Percentiles rank a stretch among this genome's conserved stretches.
These are phyloP conservation scores for Ogataea degrootiae DNA, from an alignment of 805 yeast genomes.

Conservation along the genomic window DNA sequence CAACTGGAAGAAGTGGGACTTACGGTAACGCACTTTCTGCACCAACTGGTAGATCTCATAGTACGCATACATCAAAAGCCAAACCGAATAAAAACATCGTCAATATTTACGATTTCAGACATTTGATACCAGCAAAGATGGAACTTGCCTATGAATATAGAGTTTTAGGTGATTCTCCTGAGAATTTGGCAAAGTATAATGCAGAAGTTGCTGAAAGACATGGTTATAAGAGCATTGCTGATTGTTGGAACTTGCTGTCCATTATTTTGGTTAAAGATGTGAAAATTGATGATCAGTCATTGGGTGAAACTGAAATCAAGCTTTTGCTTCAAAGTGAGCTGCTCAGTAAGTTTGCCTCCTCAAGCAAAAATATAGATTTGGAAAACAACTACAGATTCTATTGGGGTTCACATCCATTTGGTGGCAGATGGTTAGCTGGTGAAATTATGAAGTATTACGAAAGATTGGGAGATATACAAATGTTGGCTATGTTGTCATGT, in stretches of 20 bases:
- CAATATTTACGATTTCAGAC: slow-evolving; percentile 56
- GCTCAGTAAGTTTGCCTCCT: slow-evolving; percentile 12
- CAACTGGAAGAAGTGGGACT: slow-evolving; percentile 26
- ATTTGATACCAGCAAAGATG: slow-evolving; percentile 70
- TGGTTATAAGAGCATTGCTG: slow-evolving; percentile 59
- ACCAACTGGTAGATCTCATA: slow-evolving; percentile 33
- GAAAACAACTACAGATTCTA: slow-evolving; percentile 33
- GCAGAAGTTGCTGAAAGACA: slow-evolving; percentile 61
- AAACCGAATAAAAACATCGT: slow-evolving; percentile 47
- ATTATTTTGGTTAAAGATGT: slow-evolving; percentile 42
- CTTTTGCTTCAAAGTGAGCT: slow-evolving; percentile 11
- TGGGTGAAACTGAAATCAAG: slow-evolving; percentile 4
- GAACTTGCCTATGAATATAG: slow-evolving; percentile 66
- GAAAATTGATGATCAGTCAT: slow-evolving; percentile 14
- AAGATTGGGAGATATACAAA: slow-evolving; percentile 63
- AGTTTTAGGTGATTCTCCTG: slow-evolving; percentile 60
- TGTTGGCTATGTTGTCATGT: slow-evolving; percentile 87
- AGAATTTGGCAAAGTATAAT: slow-evolving; percentile 62
- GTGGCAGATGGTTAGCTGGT: slow-evolving; percentile 59
- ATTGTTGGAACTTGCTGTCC: slow-evolving; percentile 68
- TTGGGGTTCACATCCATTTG: slow-evolving; percentile 84
- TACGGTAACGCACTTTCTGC: slow-evolving; percentile 30
- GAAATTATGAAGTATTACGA: slow-evolving; percentile 65
- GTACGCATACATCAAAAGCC: slow-evolving; percentile 21
- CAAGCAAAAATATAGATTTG: slow-evolving; percentile 8